Base-by-base conservation (phyloP, 805 yeast genomes). In the Schwanniomyces vanrijiae region DNA sequence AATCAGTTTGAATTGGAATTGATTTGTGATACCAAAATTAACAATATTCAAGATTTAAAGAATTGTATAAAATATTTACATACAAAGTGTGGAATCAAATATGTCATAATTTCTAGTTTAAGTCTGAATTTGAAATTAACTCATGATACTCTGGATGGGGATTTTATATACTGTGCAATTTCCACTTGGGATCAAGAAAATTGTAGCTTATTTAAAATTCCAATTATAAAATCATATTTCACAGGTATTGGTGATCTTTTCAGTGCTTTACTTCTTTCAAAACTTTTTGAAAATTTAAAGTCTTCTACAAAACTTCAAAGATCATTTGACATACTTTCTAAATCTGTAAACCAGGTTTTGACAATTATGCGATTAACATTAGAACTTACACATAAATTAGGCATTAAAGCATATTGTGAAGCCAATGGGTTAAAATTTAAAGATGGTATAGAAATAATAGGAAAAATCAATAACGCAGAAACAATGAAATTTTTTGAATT, bases 231-330 rank as follows among this genome's bases (percentile, higher is more conserved):
- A 45, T 84, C 92, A 4, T 90, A 92, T 62, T 92, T 91, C 67
- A 89, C 97, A 0, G 98, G 98, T 1, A 96, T 94, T 0, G 98
- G 98, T 5, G 98, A 91, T 59, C 66, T 91, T 37, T 91, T 92
- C 56, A 84, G 96, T 0, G 92, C 96, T 0, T 64, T 91, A 34
- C 63, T 90, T 26, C 55, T 88, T 5, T 95, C 86, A 62, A 77
- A 88, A 54, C 68, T 84, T 24, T 70, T 65, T 54, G 62, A 61
- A 1, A 57, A 55, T 31, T 37, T 53, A 5, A 37, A 37, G 2
- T 19, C 39, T 3, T 5, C 25, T 11, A 14, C 19, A 31, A 16
- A 14, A 5, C 7, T 18, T 2, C 20, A 31, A 11, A 29, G 19
- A 28, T 35, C 40, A 4, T 33, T 51, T 29, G 24, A 40, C n/a